phyloP scores from a whole-genome alignment of 2,329 filamentous ascomycete genomes.

The Penicillium decumbens region DNA sequence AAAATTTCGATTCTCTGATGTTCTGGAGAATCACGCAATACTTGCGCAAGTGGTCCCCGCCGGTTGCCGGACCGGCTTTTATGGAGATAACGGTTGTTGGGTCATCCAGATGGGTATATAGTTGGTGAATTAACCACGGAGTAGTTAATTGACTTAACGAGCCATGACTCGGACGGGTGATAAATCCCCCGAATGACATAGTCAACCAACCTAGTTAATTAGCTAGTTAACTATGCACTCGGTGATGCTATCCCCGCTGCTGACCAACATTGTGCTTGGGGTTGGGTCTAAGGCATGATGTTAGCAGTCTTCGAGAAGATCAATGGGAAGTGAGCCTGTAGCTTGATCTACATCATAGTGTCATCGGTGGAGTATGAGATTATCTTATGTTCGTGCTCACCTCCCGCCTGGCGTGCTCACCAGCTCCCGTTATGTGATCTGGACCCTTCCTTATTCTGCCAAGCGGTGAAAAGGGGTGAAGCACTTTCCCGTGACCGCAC shows the following conservation, averaged over 20 bases:
- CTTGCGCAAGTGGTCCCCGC: constrained; percentile 25
- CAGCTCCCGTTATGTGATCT: not conserved
- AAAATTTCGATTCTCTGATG: constrained; percentile 32
- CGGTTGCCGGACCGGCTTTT: constrained; percentile 15
- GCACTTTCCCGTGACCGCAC: not conserved
- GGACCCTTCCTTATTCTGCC: not conserved
- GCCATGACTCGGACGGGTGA: constrained; percentile 12
- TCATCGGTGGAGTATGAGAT: constrained; percentile 6
- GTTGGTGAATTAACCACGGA: not conserved
- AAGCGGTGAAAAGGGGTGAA: not conserved
- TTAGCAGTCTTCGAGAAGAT: constrained; percentile 9
- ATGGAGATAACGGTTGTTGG: not conserved
- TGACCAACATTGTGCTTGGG: constrained; percentile 10
- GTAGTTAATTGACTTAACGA: too few relatives aligned
- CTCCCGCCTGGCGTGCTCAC: not conserved
- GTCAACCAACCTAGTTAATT: too few relatives aligned
- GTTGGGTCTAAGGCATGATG: constrained; percentile 4
- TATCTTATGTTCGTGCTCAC: not conserved
- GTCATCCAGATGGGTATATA: not conserved
- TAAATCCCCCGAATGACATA: constrained; percentile 11
- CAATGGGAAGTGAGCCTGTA: not conserved
- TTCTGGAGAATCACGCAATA: constrained; percentile 40
- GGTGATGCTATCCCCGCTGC: constrained; percentile 1
- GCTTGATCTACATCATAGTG: constrained; percentile 6
- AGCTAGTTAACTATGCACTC: not conserved